Percentiles rank a stretch among this genome's conserved stretches.
Conservation (phyloP, 140 eudicot genomes). For the Oenanthe javanica region DNA sequence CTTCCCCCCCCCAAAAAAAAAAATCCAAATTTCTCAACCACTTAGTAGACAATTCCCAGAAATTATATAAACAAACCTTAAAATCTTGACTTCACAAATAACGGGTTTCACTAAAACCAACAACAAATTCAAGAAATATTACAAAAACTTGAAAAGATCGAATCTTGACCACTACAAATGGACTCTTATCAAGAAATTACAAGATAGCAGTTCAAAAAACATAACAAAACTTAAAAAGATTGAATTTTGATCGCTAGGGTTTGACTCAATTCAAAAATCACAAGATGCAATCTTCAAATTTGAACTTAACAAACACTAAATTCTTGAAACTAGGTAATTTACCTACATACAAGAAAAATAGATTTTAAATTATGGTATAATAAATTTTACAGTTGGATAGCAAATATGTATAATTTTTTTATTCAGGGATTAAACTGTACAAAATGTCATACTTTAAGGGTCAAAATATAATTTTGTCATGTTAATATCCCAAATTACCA, state of each 20-base stretch:
- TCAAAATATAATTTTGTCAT: too few relatives aligned
- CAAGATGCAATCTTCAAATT: neutral
- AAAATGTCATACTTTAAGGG: too few relatives aligned
- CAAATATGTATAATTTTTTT: too few relatives aligned
- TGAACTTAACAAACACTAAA: neutral
- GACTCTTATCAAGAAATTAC: neutral
- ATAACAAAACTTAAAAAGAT: neutral
- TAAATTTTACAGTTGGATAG: too few relatives aligned
- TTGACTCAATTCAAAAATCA: neutral
- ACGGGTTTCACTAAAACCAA: too few relatives aligned
- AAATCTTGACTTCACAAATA: too few relatives aligned
- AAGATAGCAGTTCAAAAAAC: neutral
- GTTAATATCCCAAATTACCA: too few relatives aligned
- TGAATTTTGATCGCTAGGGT: conserved; percentile 9
- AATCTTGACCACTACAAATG: conserved; percentile 1
- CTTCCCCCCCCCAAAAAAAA: neutral
- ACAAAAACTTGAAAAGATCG: neutral
- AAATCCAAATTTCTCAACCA: neutral
- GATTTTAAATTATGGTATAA: too few relatives aligned
- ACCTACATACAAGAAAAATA: neutral
- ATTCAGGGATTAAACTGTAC: too few relatives aligned
- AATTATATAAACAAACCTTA: too few relatives aligned
- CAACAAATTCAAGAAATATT: neutral
- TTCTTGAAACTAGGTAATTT: conserved; percentile 7
- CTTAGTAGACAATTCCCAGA: neutral